Evolutionary conservation across 1,139 yeast genomes (phyloP).

Genomic region (Eremothecium cymbalariae): DNA sequence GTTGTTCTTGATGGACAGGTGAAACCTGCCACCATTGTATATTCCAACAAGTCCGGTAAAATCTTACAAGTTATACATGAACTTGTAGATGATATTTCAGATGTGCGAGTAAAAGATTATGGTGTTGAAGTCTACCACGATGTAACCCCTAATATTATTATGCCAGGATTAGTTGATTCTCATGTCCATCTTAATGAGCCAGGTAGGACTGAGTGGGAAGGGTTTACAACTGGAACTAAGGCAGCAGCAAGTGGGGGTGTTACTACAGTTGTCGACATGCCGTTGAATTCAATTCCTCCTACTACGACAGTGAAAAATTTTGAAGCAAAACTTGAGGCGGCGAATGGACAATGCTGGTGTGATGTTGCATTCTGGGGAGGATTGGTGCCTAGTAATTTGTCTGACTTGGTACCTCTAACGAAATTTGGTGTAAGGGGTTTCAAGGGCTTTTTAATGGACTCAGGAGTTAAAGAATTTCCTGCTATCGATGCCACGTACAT

Average conservation of each 20-base stretch:
- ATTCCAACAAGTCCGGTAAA: constrained; percentile 55
- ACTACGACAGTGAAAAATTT: constrained; percentile 79
- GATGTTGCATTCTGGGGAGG: constrained; percentile 98
- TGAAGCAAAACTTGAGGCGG: constrained; percentile 66
- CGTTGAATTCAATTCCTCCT: constrained; percentile 90
- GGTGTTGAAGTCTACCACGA: constrained; percentile 42
- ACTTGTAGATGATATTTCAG: constrained; percentile 34
- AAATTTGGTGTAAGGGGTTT: constrained; percentile 85
- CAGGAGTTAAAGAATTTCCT: constrained; percentile 93
- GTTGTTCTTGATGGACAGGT: constrained; percentile 49
- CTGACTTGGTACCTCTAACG: constrained; percentile 64
- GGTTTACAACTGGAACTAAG: constrained; percentile 84
- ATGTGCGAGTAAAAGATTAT: constrained; percentile 37
- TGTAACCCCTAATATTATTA: constrained; percentile 55
- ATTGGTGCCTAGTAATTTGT: constrained; percentile 65
- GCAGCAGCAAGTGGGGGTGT: constrained; percentile 95
- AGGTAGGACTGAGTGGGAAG: constrained; percentile 94
- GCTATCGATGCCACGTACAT: constrained; percentile 60
- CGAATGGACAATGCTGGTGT: constrained; percentile 77
- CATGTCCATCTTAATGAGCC: constrained; percentile 94
- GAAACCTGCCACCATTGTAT: constrained; percentile 60
- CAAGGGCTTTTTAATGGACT: constrained; percentile 82
- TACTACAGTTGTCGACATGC: constrained; percentile 94
- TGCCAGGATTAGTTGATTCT: constrained; percentile 90
- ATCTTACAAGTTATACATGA: constrained; percentile 43